Base-by-base conservation (phyloP, 192 early-diverging fungal species). In the Coemansia sp. region DNA sequence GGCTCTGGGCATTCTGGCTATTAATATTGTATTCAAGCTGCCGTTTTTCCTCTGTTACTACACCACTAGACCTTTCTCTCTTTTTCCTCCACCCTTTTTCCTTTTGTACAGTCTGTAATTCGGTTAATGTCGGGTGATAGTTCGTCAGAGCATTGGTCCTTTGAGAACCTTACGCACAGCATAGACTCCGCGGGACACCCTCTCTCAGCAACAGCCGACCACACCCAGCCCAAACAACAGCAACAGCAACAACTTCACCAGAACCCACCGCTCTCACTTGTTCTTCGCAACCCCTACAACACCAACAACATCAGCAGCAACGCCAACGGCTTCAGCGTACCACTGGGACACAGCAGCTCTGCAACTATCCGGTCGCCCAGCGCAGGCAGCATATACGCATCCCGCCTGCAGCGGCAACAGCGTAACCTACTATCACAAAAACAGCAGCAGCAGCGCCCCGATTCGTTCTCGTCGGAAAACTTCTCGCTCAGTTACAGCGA, bases 121-220 rank as follows among this genome's bases (percentile, higher is more conserved):
- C 61, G 27, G 47, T 64, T 55, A 61, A 65, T 79, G 64, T 73
- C 76, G 29, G 62, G 48, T 66, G 83, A 93, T 85, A 90, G 61
- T 84, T 84, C 65, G 54, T 55, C 91, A 86, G 77, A 73, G 53
- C 71, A 74, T 33, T 79, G 77, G 77, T 79, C 77, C 7, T 79
- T 79, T 53, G 77, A 79, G 55, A 74, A 79, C 61, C 71, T 79
- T 30, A 66, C 70, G 3, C 77, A 79, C 60, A 79, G 67, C 56
- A 64, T 64, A 41, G 77, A 79, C 58, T 54, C 52, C 52, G 72
- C 75, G 25, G 71, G 67, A 25, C 47, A 61, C 55, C 70, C 70
- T 20, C 50, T 72, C 23, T 23, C 57, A 15, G 44, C 50, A 11
- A 22, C 50, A 50, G 30, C 54, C 55, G 13, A 55, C 38, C 38